phyloP scores from a whole-genome alignment of 1,139 yeast genomes.

The Candida frijolesensis region DNA sequence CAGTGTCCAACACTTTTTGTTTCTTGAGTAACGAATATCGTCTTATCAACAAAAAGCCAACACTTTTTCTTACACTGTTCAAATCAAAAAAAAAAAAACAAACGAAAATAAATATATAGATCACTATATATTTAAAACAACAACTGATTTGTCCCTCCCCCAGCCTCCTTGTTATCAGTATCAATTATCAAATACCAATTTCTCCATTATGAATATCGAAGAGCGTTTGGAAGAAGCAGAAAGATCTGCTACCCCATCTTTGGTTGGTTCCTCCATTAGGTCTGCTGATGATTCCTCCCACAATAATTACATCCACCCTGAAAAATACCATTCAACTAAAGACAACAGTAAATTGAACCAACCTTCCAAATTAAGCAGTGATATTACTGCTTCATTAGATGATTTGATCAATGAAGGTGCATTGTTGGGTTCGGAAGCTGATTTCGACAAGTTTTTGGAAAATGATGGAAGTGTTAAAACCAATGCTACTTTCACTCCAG shows the following conservation, averaged over 20 bases:
- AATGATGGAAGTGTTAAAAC: conserved; percentile 53
- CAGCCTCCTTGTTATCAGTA: background rate
- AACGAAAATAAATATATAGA: background rate
- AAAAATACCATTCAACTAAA: conserved; percentile 32
- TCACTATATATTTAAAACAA: background rate
- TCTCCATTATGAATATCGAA: conserved; percentile 51
- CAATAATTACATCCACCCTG: conserved; percentile 52
- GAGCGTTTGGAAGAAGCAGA: conserved; percentile 57
- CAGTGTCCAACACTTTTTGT: background rate
- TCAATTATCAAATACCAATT: background rate
- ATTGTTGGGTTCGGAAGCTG: conserved; percentile 57
- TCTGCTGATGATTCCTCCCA: conserved; percentile 53
- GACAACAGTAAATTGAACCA: conserved; percentile 8
- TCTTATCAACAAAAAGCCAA: conserved; percentile 3
- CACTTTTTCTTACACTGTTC: background rate
- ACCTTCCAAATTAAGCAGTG: conserved; percentile 19
- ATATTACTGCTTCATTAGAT: conserved; percentile 51
- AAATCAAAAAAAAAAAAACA: background rate
- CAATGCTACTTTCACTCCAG: conserved; percentile 35
- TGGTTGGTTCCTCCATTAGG: conserved; percentile 57
- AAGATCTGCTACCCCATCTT: conserved; percentile 52
- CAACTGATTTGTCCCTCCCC: background rate
- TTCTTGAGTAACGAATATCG: background rate
- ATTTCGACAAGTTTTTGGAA: conserved; percentile 54
- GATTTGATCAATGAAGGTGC: conserved; percentile 65